Conservation (phyloP, 192 early-diverging fungal genomes). For the Backusella circina region DNA sequence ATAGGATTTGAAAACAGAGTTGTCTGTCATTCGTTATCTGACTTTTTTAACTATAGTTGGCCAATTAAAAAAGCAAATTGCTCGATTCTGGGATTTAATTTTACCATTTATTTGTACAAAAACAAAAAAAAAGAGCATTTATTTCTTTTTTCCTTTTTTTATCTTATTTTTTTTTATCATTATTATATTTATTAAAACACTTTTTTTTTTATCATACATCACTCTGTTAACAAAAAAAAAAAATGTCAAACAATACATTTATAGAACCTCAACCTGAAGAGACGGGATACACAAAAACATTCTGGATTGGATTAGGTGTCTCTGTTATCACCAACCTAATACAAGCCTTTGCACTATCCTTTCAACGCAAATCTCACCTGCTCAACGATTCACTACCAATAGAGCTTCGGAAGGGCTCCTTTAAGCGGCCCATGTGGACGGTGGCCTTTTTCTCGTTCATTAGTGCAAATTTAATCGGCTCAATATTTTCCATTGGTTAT, state of each 20-base stretch:
- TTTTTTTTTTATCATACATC: neutral
- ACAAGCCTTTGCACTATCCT: conserved; percentile 61
- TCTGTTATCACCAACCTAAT: conserved; percentile 27
- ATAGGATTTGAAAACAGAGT: neutral
- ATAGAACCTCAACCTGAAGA: neutral
- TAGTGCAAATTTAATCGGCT: conserved; percentile 65
- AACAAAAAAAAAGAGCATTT: neutral
- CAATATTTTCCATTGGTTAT: conserved; percentile 69
- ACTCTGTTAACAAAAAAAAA: neutral
- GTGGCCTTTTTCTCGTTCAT: conserved; percentile 63
- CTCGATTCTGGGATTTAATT: neutral
- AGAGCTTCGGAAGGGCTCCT: conserved; percentile 45
- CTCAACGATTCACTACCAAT: conserved; percentile 50
- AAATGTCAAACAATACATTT: neutral
- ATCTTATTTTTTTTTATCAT: neutral
- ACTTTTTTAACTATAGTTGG: neutral
- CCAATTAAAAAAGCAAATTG: neutral
- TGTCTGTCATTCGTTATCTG: neutral
- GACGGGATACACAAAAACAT: conserved; percentile 1
- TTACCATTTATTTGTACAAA: neutral
- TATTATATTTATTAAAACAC: neutral
- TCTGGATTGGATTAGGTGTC: conserved; percentile 24
- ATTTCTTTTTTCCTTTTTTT: neutral
- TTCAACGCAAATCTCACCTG: conserved; percentile 73
- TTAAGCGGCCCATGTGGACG: conserved; percentile 62